A percentile compares a stretch with the other conserved stretches of the same genome.
These are phyloP conservation scores for Meripilus lineatus DNA, from an alignment of 1,284 basidiomycete genomes.

Conservation along the genomic window DNA sequence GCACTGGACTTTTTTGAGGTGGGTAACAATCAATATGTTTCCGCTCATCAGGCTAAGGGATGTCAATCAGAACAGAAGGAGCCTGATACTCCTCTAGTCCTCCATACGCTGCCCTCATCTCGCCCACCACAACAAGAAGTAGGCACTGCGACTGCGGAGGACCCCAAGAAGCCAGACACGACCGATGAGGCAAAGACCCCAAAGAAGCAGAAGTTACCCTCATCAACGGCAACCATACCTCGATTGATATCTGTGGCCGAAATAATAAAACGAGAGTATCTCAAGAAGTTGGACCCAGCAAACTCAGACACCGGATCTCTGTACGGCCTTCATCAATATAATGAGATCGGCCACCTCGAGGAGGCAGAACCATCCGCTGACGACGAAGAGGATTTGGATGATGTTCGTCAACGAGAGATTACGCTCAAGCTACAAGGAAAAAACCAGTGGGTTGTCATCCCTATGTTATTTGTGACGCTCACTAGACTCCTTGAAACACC, in stretches of 20 bases:
- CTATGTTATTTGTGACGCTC: conserved; percentile 3
- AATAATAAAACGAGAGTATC: conserved; percentile 79
- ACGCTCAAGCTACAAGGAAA: conserved; percentile 39
- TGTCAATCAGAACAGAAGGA: conserved; percentile 50
- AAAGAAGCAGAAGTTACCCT: conserved; percentile 16
- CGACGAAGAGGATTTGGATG: conserved; percentile 31
- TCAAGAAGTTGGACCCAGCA: conserved; percentile 43
- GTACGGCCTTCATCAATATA: conserved; percentile 75
- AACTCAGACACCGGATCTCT: conserved; percentile 25
- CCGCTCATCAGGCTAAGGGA: conserved; percentile 1
- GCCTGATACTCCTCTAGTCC: conserved; percentile 47
- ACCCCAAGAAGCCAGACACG: conserved; percentile 2
- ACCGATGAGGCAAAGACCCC: neutral
- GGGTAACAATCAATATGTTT: conserved; percentile 10
- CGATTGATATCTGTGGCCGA: conserved; percentile 75
- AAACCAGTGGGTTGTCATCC: conserved; percentile 48
- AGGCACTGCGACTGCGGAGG: neutral
- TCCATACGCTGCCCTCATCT: conserved; percentile 61
- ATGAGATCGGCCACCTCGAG: conserved; percentile 59
- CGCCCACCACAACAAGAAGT: conserved; percentile 5
- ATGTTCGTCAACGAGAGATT: conserved; percentile 32
- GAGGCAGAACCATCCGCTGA: conserved; percentile 23
- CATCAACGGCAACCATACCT: conserved; percentile 48
- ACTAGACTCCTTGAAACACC: no score
- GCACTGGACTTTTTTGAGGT: conserved; percentile 63